Evolutionary conservation across 495 filamentous ascomycete genomes (phyloP).

Genomic region (Penicillium salamii): DNA sequence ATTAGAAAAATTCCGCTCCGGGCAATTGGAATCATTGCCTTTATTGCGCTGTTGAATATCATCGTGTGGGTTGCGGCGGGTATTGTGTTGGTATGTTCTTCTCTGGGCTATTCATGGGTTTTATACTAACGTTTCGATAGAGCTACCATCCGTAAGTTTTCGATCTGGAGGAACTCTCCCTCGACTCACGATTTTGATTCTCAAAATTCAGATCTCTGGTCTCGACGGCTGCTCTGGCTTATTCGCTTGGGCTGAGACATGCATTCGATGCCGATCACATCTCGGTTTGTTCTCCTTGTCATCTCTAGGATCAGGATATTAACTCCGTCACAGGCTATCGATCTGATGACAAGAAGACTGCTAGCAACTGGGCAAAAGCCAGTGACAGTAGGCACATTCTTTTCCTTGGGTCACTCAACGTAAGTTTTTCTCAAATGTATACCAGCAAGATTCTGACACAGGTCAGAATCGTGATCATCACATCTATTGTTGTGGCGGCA

Average conservation of each 20-base stretch:
- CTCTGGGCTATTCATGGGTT: neutral
- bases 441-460: neutral
- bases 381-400: conserved; percentile 94
- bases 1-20: conserved; percentile 59
- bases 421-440: conserved; percentile 20
- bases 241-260: conserved; percentile 88
- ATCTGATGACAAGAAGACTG: conserved; percentile 91
- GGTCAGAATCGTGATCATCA: conserved; percentile 75
- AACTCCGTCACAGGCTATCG: conserved; percentile 62
- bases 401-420: conserved; percentile 90
- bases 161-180: neutral
- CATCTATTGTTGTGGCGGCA: conserved; percentile 86
- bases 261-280: conserved; percentile 97
- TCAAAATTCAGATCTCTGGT: conserved; percentile 47
- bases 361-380: conserved; percentile 81
- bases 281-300: conserved; percentile 43
- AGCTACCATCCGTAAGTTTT: conserved; percentile 37
- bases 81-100: conserved; percentile 56
- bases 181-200: neutral
- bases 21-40: conserved; percentile 63
- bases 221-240: conserved; percentile 77
- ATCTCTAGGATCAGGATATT: neutral
- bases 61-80: conserved; percentile 71
- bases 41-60: conserved; percentile 64
- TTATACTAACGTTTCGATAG: conserved; percentile 18